Evolutionary conservation across 208 protist genomes (phyloP).

Genomic region (Angomonas desouzai): DNA sequence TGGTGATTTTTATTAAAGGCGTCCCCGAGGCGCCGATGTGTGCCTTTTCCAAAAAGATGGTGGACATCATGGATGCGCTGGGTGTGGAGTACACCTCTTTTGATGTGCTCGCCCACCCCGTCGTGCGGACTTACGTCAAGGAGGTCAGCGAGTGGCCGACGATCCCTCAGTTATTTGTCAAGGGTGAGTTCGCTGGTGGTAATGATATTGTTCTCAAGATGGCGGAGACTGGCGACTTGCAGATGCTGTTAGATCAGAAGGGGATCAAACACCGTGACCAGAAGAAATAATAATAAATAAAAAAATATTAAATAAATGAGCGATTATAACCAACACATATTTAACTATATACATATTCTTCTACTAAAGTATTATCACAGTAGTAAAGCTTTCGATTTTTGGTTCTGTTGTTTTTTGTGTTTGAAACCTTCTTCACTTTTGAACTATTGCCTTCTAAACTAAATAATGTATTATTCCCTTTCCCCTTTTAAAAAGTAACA

Average conservation of each 20-base stretch:
- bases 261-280: constrained; percentile 68
- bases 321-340: too few species aligned
- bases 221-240: constrained; percentile 79
- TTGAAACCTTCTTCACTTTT: not conserved
- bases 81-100: constrained; percentile 91
- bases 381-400: constrained; percentile 1
- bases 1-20: constrained; percentile 97
- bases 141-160: constrained; percentile 95
- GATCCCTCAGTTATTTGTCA: constrained; percentile 95
- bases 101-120: constrained; percentile 91
- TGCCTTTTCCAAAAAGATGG: constrained; percentile 93
- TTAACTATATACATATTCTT: too few species aligned
- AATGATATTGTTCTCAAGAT: constrained; percentile 93
- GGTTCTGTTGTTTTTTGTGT: not conserved
- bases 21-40: constrained; percentile 93
- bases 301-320: not conserved
- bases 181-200: constrained; percentile 95
- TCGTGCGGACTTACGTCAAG: constrained; percentile 93
- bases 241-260: constrained; percentile 80
- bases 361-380: constrained; percentile 6
- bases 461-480: not conserved
- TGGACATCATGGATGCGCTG: constrained; percentile 90
- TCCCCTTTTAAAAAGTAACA: too few species aligned
- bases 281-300: constrained; percentile 16
- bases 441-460: not conserved